These are phyloP conservation scores for Diaporthe eres DNA, from an alignment of 2,329 filamentous ascomycete genomes.

Conservation along the genomic window DNA sequence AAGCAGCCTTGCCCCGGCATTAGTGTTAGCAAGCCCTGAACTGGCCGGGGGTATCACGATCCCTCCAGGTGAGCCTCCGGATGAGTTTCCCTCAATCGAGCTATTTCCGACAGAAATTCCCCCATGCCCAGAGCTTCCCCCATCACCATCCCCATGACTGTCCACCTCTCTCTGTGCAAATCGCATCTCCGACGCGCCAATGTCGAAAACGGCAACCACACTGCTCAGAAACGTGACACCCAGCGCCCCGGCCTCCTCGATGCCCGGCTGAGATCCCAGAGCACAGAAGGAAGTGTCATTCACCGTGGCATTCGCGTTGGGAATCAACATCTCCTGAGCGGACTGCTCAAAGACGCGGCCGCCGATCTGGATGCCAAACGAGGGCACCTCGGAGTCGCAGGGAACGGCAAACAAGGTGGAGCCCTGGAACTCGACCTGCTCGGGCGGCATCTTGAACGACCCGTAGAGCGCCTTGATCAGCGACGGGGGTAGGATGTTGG, in stretches of 20 bases:
- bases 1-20: conserved; percentile 1
- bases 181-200: conserved; percentile 49
- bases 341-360: conserved; percentile 46
- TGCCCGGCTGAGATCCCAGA: conserved; percentile 47
- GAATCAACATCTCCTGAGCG: conserved; percentile 47
- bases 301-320: conserved; percentile 44
- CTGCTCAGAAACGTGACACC: conserved; percentile 49
- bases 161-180: conserved; percentile 44
- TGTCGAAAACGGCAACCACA: conserved; percentile 51
- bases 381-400: conserved; percentile 48
- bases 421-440: conserved; percentile 43
- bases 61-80: not conserved
- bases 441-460: conserved; percentile 45
- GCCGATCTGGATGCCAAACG: conserved; percentile 49
- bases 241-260: conserved; percentile 41
- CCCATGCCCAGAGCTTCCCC: not conserved
- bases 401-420: conserved; percentile 44
- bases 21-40: not conserved
- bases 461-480: conserved; percentile 45
- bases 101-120: not conserved
- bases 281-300: conserved; percentile 45
- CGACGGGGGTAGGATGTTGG: conserved; percentile 34
- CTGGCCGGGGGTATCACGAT: not conserved
- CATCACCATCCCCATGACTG: not conserved
- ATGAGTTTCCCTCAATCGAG: not conserved